A percentile compares a stretch with the other conserved stretches of the same genome.
These are phyloP conservation scores for Tricholoma furcatifolium DNA, from an alignment of 768 basidiomycete species.

Conservation along the genomic window DNA sequence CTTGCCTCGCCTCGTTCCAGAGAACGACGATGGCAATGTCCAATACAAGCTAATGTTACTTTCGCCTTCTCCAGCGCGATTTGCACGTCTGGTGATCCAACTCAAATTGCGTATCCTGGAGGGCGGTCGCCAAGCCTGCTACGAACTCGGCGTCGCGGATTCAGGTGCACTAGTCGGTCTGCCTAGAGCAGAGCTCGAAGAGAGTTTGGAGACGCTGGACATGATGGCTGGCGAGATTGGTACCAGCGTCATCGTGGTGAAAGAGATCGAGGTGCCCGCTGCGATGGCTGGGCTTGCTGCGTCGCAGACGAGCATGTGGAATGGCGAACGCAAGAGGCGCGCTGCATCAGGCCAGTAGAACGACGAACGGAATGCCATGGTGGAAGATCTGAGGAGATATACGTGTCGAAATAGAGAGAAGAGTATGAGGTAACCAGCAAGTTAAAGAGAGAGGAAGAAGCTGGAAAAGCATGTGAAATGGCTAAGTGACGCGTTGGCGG, in stretches of 20 bases:
- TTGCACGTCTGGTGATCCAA: conserved; percentile 86
- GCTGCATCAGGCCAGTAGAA: no score
- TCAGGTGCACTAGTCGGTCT: conserved; percentile 87
- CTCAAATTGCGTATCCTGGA: conserved; percentile 92
- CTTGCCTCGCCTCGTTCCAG: conserved; percentile 71
- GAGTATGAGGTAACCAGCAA: no score
- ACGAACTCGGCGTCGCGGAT: conserved; percentile 83
- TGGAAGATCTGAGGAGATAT: no score
- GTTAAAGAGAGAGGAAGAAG: no score
- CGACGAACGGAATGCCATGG: no score
- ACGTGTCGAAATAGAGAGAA: no score
- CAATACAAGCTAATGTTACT: conserved; percentile 95
- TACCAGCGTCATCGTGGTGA: conserved; percentile 87
- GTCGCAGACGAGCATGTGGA: conserved; percentile 36
- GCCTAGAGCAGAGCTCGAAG: conserved; percentile 67
- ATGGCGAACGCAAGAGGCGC: conserved; percentile 35
- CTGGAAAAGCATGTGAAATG: no score
- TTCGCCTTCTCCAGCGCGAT: conserved; percentile 71
- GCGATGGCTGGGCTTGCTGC: conserved; percentile 41
- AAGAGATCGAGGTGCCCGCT: conserved; percentile 79
- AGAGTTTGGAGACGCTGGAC: conserved; percentile 82
- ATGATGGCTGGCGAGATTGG: conserved; percentile 95
- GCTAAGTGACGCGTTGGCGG: no score
- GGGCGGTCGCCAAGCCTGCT: conserved; percentile 81
- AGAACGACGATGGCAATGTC: conserved; percentile 84